Conservation (phyloP, 202 grass and related monocot genomes). For the Carex arenaria region DNA sequence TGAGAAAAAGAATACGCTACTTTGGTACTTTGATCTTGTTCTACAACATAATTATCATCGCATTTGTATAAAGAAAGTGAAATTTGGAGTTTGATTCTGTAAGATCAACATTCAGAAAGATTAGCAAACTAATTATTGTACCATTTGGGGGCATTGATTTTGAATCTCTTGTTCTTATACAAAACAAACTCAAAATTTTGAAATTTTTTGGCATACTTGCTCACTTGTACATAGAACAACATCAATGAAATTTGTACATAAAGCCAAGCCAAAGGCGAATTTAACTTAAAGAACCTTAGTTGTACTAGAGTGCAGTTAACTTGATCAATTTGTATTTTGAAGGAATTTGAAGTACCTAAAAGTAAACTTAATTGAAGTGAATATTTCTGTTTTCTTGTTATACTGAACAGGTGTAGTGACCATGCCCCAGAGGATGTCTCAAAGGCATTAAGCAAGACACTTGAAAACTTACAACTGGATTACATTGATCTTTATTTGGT, state of each 20-base stretch:
- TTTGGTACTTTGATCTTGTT: too few species aligned
- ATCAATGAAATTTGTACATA: neutral
- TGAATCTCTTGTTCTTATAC: neutral
- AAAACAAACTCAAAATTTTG: neutral
- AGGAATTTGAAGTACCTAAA: neutral
- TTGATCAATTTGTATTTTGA: neutral
- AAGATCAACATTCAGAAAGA: neutral
- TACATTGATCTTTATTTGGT: conserved; percentile 46
- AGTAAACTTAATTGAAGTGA: neutral
- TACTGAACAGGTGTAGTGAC: conserved; percentile 48
- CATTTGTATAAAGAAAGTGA: neutral
- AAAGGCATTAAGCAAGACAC: conserved; percentile 33
- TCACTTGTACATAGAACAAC: neutral
- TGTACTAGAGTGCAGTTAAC: neutral
- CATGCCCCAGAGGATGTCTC: conserved; percentile 69
- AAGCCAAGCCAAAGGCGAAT: neutral
- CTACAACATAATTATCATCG: too few species aligned
- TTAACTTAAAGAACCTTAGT: neutral
- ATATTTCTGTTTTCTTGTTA: neutral
- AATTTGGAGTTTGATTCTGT: neutral
- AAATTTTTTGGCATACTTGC: neutral
- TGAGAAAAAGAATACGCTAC: neutral
- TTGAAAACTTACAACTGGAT: conserved; percentile 34
- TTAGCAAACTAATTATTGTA: too few species aligned
- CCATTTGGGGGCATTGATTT: too few species aligned